Conservation (phyloP, 2,329 filamentous ascomycete genomes). For the Colletotrichum sp. region DNA sequence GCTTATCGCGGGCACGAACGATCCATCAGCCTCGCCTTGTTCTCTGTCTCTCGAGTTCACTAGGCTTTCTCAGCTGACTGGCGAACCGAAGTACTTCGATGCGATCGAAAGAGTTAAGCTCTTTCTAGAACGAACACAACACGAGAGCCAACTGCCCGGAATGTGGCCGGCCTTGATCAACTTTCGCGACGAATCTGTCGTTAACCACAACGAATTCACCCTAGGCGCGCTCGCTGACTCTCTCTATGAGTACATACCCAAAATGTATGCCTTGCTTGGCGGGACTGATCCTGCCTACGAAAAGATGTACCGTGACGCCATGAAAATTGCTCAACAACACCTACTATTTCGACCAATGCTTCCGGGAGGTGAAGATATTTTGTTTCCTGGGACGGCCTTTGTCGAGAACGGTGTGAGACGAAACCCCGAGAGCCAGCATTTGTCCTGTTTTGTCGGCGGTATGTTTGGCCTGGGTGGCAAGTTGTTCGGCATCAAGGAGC, state of each 20-base stretch:
- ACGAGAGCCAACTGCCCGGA: constrained; percentile 71
- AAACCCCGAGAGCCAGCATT: constrained; percentile 45
- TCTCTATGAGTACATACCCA: constrained; percentile 45
- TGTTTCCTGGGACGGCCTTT: constrained; percentile 52
- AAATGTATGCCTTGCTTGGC: constrained; percentile 60
- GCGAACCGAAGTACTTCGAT: constrained; percentile 75
- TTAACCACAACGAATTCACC: constrained; percentile 31
- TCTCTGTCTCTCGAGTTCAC: constrained; percentile 77
- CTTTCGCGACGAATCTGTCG: constrained; percentile 53
- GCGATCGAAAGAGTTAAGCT: constrained; percentile 73
- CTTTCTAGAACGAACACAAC: constrained; percentile 68
- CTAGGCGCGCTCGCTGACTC: constrained; percentile 48
- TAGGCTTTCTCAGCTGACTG: constrained; percentile 74
- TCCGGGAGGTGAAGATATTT: constrained; percentile 65
- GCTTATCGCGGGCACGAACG: constrained; percentile 23
- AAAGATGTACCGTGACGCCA: constrained; percentile 59
- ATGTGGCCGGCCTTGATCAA: constrained; percentile 76
- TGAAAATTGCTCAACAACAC: constrained; percentile 59
- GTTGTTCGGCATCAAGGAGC: constrained; percentile 43
- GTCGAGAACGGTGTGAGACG: constrained; percentile 22
- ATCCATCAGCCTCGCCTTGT: constrained; percentile 57
- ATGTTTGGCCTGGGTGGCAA: constrained; percentile 54
- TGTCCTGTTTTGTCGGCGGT: constrained; percentile 57
- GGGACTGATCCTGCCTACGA: constrained; percentile 61
- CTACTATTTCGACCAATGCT: constrained; percentile 70